phyloP scores from a whole-genome alignment of 2,329 filamentous ascomycete genomes.

The Phialemoniopsis sp. region DNA sequence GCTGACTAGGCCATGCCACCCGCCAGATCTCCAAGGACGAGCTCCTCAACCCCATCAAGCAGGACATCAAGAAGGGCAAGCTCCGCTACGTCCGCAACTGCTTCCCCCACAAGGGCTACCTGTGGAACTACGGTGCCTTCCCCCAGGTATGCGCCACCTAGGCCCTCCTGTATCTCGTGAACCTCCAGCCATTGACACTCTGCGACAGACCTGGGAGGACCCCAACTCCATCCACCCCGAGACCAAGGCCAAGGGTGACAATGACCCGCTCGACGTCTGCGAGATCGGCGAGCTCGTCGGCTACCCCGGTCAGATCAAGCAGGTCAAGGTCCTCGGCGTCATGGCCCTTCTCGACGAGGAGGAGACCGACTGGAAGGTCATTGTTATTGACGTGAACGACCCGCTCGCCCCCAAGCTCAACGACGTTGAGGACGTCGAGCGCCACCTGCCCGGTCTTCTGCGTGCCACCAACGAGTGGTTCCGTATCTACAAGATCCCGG shows the following conservation, averaged over 20 bases:
- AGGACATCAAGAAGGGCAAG: conserved; percentile 99
- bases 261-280: conserved; percentile 98
- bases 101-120: conserved; percentile 99
- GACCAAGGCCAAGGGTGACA: conserved; percentile 99
- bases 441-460: conserved; percentile 93
- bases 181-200: conserved; percentile 7
- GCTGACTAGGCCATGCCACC: conserved; percentile 3
- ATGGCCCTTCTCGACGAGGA: conserved; percentile 99
- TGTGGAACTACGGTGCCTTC: conserved; percentile 99
- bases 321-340: conserved; percentile 99
- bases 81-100: conserved; percentile 99
- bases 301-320: conserved; percentile 95
- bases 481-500: conserved; percentile 99
- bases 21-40: conserved; percentile 96
- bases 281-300: conserved; percentile 98
- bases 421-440: conserved; percentile 98
- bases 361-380: conserved; percentile 99
- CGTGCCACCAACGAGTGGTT: conserved; percentile 99
- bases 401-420: conserved; percentile 94
- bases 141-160: conserved; percentile 69
- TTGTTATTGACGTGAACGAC: conserved; percentile 98
- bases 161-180: conserved; percentile 8
- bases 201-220: conserved; percentile 90
- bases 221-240: conserved; percentile 93
- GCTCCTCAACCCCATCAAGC: conserved; percentile 97